Base-by-base conservation (phyloP, 305 asterid genomes). In the Fraxinus nigra region DNA sequence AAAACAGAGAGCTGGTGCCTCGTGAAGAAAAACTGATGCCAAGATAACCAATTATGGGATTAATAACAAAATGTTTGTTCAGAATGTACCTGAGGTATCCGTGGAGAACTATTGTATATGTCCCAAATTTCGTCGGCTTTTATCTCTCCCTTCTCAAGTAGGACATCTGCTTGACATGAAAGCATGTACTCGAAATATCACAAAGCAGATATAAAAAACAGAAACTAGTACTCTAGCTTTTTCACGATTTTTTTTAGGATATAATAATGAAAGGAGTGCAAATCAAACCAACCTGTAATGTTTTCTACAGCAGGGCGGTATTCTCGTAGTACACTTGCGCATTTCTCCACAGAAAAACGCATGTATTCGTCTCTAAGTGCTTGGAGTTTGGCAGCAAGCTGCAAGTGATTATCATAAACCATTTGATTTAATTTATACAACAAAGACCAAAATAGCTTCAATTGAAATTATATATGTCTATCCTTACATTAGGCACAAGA, bases 321-420 rank as follows among this genome's bases (percentile, higher is more conserved):
- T 87, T 96, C 97, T 79, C 87, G 88, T 76, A 96, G 75, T 51
- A 91, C 89, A 75, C 92, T 88, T 74, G 92, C 82, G 87, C 98
- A 93, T 88, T 90, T 93, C 86, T 92, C 99, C 85, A 94, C 89
- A 22, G 98, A 93, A 89, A 87, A 96, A 37, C 98, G 93, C 91
- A 94, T 86, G 87, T 94, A 96, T 84, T 96, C 99, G 80, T 94
- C 97, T 87, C 98, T 89, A 43, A 96, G 97, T 79, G 97, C 98
- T 91, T 94, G 98, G 78, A 96, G 91, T 92, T 96, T 94, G 69
- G 97, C 78, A 85, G 95, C 94, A 78, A 94, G 92, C 99, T 96
- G 93, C 79, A 89, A 81, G 84, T 70, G 75, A 84, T 82, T 33
- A 74, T 82, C 46, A 83, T 56, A 73, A 37, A 72, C 65, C 75